Percentiles rank a stretch among this genome's conserved stretches.
These are phyloP conservation scores for Oropetium thomaeum DNA, from an alignment of 176 grass and related monocot species.

Conservation along the genomic window DNA sequence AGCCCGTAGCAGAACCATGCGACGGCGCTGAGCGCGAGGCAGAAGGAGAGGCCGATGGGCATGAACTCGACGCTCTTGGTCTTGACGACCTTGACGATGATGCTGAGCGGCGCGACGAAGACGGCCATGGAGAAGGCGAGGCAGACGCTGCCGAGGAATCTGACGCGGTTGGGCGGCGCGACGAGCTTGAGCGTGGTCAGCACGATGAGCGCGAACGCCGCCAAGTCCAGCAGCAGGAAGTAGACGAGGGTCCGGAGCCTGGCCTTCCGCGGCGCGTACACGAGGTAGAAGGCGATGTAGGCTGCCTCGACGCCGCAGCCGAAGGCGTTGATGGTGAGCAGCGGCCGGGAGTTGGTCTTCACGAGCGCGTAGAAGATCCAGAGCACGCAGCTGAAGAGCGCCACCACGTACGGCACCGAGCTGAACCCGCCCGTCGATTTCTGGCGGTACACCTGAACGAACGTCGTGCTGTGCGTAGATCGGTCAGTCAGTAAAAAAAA, in stretches of 20 bases:
- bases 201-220: constrained; percentile 56
- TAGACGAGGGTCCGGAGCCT: constrained; percentile 45
- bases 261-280: constrained; percentile 43
- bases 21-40: constrained; percentile 73
- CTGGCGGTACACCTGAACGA: constrained; percentile 57
- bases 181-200: constrained; percentile 46
- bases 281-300: constrained; percentile 69
- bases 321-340: constrained; percentile 83
- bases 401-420: constrained; percentile 90
- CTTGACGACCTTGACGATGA: constrained; percentile 99
- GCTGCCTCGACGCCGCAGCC: constrained; percentile 62
- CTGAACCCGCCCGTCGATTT: constrained; percentile 79
- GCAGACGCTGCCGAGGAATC: constrained; percentile 88
- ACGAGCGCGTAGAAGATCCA: constrained; percentile 89
- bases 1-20: constrained; percentile 71
- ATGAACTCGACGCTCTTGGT: constrained; percentile 87
- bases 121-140: constrained; percentile 85
- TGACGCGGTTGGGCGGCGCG: constrained; percentile 34
- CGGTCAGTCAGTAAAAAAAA: too few relatives aligned
- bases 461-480: too few relatives aligned
- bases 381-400: constrained; percentile 79
- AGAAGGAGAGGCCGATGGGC: constrained; percentile 70
- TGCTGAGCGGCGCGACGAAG: constrained; percentile 86
- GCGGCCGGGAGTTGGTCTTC: constrained; percentile 54
- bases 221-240: constrained; percentile 71